phyloP scores from a whole-genome alignment of 78 protist species.

The Mantamonas sphyraenae region DNA sequence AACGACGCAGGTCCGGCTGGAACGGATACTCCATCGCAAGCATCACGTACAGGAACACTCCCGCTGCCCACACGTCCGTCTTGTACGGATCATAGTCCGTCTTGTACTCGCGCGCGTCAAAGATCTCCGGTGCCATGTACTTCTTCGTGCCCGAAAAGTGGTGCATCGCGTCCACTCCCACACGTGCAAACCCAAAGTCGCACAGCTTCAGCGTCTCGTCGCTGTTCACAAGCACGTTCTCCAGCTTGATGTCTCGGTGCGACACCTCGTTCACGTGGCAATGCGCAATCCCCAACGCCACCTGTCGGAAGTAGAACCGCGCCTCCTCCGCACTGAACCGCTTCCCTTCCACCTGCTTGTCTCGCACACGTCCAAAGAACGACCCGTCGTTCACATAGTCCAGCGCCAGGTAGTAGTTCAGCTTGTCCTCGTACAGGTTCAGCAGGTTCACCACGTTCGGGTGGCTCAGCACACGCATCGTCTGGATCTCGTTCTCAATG shows the following conservation, averaged over 20 bases:
- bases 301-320: conserved; percentile 3
- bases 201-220: neutral
- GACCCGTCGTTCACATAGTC: no score
- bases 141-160: neutral
- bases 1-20: neutral
- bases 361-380: no score
- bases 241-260: conserved; percentile 36
- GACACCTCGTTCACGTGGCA: neutral
- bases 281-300: conserved; percentile 5
- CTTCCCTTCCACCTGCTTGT: no score
- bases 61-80: conserved; percentile 14
- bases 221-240: conserved; percentile 12
- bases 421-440: no score
- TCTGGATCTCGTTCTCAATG: no score
- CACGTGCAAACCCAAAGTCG: conserved; percentile 26
- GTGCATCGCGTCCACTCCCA: neutral
- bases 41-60: conserved; percentile 1
- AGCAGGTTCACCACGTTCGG: no score
- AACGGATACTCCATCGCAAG: neutral
- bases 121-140: conserved; percentile 1
- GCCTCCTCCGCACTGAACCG: neutral
- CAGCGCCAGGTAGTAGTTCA: no score
- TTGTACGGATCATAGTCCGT: neutral
- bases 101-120: neutral
- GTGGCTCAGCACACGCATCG: no score